phyloP scores from a whole-genome alignment of 1,139 yeast genomes.

The Pneumocystis wakefieldiae region DNA sequence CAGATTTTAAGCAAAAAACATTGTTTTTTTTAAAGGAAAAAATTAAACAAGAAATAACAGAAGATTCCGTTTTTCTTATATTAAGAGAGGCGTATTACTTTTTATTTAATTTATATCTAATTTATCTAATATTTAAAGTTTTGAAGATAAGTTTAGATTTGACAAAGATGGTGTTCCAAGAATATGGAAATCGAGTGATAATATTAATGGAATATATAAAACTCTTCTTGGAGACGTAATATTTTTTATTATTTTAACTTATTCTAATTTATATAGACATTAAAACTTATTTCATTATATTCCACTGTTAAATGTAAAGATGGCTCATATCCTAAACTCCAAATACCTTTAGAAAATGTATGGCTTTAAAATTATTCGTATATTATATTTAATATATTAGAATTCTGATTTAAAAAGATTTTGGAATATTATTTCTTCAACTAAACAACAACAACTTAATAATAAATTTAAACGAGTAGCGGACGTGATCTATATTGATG shows the following conservation, averaged over 20 bases:
- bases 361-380: conserved; percentile 18
- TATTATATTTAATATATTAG: conserved; percentile 18
- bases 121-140: conserved; percentile 20
- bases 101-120: background rate
- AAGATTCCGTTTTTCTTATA: conserved; percentile 23
- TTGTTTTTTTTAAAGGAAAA: conserved; percentile 53
- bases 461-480: conserved; percentile 58
- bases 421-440: conserved; percentile 35
- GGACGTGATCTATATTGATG: conserved; percentile 66
- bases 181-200: conserved; percentile 60
- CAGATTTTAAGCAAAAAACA: conserved; percentile 36
- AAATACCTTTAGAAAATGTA: conserved; percentile 21
- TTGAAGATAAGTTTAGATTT: conserved; percentile 71
- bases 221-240: conserved; percentile 42
- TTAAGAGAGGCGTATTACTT: conserved; percentile 26
- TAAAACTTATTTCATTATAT: conserved; percentile 8
- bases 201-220: conserved; percentile 52
- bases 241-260: background rate
- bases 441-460: conserved; percentile 43
- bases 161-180: conserved; percentile 72
- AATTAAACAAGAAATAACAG: conserved; percentile 36
- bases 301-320: conserved; percentile 5
- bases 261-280: conserved; percentile 4
- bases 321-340: conserved; percentile 35
- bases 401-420: conserved; percentile 28